These are phyloP conservation scores for Eutrema heterophyllum DNA, from an alignment of 345 rosid species.

Conservation along the genomic window DNA sequence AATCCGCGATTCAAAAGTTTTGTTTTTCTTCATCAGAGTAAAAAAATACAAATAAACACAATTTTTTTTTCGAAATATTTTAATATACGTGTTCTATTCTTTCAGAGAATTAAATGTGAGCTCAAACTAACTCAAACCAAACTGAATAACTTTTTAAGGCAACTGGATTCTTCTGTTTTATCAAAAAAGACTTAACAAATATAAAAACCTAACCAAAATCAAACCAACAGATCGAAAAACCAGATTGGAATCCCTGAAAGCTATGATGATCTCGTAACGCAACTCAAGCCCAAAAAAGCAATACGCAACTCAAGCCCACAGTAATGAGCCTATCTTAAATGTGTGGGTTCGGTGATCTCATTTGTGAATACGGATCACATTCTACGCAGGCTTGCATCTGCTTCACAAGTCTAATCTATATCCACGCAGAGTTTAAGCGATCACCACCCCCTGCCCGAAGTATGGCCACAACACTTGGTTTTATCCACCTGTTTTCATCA, in stretches of 20 bases:
- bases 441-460: neutral
- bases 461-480: too few species aligned
- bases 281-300: slow-evolving; percentile 1
- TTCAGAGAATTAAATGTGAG: neutral
- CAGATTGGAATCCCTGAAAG: neutral
- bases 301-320: neutral
- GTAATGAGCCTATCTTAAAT: neutral
- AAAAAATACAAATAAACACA: neutral
- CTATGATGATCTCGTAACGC: neutral
- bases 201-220: neutral
- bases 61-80: neutral
- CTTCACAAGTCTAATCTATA: slow-evolving; percentile 46
- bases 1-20: neutral
- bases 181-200: too few species aligned
- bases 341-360: neutral
- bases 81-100: neutral
- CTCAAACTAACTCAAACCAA: neutral
- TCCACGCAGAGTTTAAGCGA: neutral
- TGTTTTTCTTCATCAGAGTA: neutral
- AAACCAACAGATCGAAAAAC: neutral
- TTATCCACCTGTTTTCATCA: too few species aligned
- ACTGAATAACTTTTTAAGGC: neutral
- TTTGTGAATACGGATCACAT: slow-evolving; percentile 46
- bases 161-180: neutral
- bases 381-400: slow-evolving; percentile 43